Evolutionary conservation across 306 rosid species (phyloP), one percentile per base, ranked within the genome.

Genomic region (Mucuna pruriens): DNA sequence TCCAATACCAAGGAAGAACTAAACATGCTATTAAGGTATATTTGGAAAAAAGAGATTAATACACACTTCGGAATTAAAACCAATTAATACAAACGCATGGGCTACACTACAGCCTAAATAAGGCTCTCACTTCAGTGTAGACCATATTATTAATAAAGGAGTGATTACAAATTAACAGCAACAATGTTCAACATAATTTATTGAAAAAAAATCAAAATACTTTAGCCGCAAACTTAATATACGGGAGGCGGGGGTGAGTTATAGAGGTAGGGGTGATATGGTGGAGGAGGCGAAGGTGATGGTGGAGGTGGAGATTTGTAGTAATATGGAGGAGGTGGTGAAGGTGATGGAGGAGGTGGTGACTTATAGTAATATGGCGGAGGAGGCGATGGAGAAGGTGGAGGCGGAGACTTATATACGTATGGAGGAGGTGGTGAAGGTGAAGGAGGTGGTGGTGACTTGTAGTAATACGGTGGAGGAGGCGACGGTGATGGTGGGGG

Each of bases 341-440:
- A 65, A 65, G 71, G 49, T 19, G 71, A 65, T 2, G 69, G 69
- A 15, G 69, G 69, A 13, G 69, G 69, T 16, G 69, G 69, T 7
- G 69, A 62, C 44, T 62, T 33, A 7, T 31, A 62, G 44, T 31
- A 15, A 33, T 62, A 62, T 7, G 69, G 69, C 16, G 69, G 69
- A 62, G 72, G 72, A 17, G 34, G 72, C 0, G 52, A 66, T 2
- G 72, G 72, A 1, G 72, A 66, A 9, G 72, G 72, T 3, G 72
- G 72, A 9, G 72, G 72, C 0, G 72, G 51, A 10, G 72, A 66
- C 31, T 66, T 66, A 20, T 66, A 66, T 0, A 4, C 0, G n/a
- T 66, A 66, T 1, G 72, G 72, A 9, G 72, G 72, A 66, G 72
- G 72, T 2, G 72, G 72, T 20, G 72, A 66, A 10, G 72, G 72